A percentile compares a stretch with the other conserved stretches of the same genome.
Evolutionary conservation across 441 rosid genomes (phyloP).

Genomic region (Gossypium lobatum): DNA sequence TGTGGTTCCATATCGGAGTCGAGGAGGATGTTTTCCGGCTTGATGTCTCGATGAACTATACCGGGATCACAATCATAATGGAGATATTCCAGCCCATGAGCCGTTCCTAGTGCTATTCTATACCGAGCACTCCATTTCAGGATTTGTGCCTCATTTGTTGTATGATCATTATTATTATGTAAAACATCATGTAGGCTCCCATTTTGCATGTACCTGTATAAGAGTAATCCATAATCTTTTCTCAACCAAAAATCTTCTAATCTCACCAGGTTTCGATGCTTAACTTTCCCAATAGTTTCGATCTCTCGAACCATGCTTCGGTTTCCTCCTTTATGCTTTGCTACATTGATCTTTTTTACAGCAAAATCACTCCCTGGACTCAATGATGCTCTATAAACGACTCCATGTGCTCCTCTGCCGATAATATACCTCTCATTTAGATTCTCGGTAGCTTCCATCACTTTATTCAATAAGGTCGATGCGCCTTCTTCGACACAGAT

Average conservation of each 20-base stretch:
- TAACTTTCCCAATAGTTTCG: constrained; percentile 49
- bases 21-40: constrained; percentile 70
- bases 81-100: constrained; percentile 77
- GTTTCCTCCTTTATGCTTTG: constrained; percentile 40
- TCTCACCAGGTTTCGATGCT: constrained; percentile 66
- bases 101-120: constrained; percentile 56
- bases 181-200: constrained; percentile 72
- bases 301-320: constrained; percentile 62
- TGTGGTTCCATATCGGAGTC: constrained; percentile 77
- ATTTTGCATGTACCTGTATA: constrained; percentile 62
- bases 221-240: constrained; percentile 59
- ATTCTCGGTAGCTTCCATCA: constrained; percentile 63
- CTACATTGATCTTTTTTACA: constrained; percentile 49
- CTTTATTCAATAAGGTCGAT: constrained; percentile 40
- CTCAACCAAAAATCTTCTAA: constrained; percentile 76
- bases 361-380: constrained; percentile 43
- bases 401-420: constrained; percentile 79
- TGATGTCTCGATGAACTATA: constrained; percentile 71
- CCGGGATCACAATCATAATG: constrained; percentile 75
- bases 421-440: constrained; percentile 51
- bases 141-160: constrained; percentile 17
- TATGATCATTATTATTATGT: constrained; percentile 23
- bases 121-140: constrained; percentile 61
- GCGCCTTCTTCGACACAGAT: constrained; percentile 40
- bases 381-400: constrained; percentile 53